Base-by-base conservation (phyloP, 768 basidiomycete species). In the Auriscalpium vulgare region DNA sequence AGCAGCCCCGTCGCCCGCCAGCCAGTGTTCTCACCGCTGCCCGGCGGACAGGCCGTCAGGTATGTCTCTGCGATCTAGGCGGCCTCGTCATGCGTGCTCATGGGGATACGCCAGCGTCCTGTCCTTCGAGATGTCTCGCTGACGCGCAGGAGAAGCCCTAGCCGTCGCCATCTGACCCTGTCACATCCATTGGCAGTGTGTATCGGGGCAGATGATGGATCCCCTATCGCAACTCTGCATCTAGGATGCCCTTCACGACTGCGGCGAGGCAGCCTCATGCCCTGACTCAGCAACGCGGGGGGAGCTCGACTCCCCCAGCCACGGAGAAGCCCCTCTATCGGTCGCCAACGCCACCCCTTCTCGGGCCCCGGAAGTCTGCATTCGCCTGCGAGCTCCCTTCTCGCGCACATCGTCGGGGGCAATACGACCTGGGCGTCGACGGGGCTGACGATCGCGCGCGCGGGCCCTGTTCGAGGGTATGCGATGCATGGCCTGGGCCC, bases 191-290 rank as follows among this genome's bases (percentile, higher is more conserved):
- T n/a, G 6, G 5, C 40, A 43, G 40, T 17, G 40, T 13, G 40
- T 43, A 43, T 43, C 13, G 40, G 13, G 29, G 29, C 29, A 29
- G 29, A 29, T 29, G 29, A 37, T 49, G 37, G 13, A 17, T 14
- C 59, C 59, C 59, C 59, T 60, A 60, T 60, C 53, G 43, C 59
- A 46, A 51, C 38, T 47, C 52, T 46, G 54, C 51, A 47, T 48
- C 51, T 57, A 59, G 56, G 56, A 59, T 48, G 45, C 53, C 51
- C 51, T 36, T 52, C 59, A 57, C 53, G 48, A 37, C 43, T 44
- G 59, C 57, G 56, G 56, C 58, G 59, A 44, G 49, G 56, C 43
- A 50, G 29, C 59, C 59, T 58, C 59, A 60, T 60, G 59, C 54
- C 37, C 56, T 58, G 56, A 54, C 50, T 58, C 52, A 47, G 59